These are phyloP conservation scores for Brassica rapa DNA, from an alignment of 345 rosid species.

Conservation along the genomic window DNA sequence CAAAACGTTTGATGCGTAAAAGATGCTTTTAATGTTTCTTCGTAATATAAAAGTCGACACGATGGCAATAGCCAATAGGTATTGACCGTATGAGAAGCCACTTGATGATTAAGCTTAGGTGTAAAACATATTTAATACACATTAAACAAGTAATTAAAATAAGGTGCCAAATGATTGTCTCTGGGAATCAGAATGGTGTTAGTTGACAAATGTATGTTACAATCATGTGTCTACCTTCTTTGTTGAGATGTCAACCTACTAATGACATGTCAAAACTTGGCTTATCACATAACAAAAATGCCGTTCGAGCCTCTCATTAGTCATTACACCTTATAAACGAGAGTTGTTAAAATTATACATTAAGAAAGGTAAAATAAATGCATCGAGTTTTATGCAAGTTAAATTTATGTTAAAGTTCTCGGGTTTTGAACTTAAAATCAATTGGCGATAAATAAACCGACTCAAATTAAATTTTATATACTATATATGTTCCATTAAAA, in stretches of 20 bases:
- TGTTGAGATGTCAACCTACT: constrained; percentile 36
- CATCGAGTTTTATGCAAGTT: too few relatives aligned
- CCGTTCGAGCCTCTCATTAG: neutral
- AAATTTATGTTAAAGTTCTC: too few relatives aligned
- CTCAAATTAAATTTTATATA: too few relatives aligned
- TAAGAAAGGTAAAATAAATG: too few relatives aligned
- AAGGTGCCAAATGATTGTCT: constrained; percentile 39
- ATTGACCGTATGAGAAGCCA: constrained; percentile 10
- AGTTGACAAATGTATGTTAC: constrained; percentile 37
- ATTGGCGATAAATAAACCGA: too few relatives aligned
- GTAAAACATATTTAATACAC: constrained; percentile 11
- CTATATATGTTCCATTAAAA: too few relatives aligned
- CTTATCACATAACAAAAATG: neutral
- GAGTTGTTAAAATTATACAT: too few relatives aligned
- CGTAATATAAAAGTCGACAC: neutral
- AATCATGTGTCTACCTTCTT: constrained; percentile 32
- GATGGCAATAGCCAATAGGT: constrained; percentile 1
- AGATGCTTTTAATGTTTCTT: neutral
- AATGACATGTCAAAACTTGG: constrained; percentile 3
- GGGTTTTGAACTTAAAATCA: too few relatives aligned
- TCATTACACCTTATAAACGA: too few relatives aligned
- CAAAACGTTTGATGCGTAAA: neutral
- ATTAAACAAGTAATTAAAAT: constrained; percentile 1
- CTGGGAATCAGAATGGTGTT: constrained; percentile 23
- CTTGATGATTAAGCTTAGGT: constrained; percentile 16